phyloP scores from a whole-genome alignment of 2,329 filamentous ascomycete genomes.

The Ciborinia camelliae region DNA sequence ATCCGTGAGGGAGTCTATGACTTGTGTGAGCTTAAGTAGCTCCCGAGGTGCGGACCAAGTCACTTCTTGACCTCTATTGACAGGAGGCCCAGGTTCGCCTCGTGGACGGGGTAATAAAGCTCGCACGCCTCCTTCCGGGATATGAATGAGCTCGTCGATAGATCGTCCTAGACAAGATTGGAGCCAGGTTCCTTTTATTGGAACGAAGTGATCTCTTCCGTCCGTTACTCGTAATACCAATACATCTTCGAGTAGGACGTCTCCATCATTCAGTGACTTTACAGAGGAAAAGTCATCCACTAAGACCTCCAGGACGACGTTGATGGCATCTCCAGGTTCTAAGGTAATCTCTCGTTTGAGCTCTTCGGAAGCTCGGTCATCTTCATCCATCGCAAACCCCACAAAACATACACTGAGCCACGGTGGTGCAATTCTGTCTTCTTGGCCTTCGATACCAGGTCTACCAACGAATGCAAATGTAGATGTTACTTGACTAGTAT shows the following conservation, averaged over 20 bases:
- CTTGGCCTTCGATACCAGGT: conserved; percentile 56
- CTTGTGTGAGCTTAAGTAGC: conserved; percentile 83
- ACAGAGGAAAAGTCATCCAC: conserved; percentile 63
- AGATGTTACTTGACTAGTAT: conserved; percentile 80
- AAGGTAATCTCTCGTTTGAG: conserved; percentile 54
- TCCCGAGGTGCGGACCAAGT: conserved; percentile 82
- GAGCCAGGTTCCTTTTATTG: conserved; percentile 73
- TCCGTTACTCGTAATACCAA: conserved; percentile 78
- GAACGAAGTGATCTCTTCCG: conserved; percentile 89
- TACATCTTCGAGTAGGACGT: conserved; percentile 72
- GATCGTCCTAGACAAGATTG: conserved; percentile 80
- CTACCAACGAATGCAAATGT: conserved; percentile 77
- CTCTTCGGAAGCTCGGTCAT: conserved; percentile 23
- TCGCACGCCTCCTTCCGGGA: conserved; percentile 80
- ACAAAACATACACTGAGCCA: conserved; percentile 74
- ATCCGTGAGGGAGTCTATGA: conserved; percentile 58
- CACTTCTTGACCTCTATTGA: conserved; percentile 51
- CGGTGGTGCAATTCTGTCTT: conserved; percentile 45
- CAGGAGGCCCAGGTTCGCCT: conserved; percentile 14
- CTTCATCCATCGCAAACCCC: conserved; percentile 44
- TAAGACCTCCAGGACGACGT: conserved; percentile 63
- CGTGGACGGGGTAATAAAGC: conserved; percentile 39
- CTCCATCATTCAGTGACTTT: conserved; percentile 67
- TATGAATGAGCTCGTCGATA: conserved; percentile 80
- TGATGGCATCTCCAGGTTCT: conserved; percentile 79